phyloP scores from a whole-genome alignment of 495 filamentous ascomycete species.

The Xylaria cubensis region DNA sequence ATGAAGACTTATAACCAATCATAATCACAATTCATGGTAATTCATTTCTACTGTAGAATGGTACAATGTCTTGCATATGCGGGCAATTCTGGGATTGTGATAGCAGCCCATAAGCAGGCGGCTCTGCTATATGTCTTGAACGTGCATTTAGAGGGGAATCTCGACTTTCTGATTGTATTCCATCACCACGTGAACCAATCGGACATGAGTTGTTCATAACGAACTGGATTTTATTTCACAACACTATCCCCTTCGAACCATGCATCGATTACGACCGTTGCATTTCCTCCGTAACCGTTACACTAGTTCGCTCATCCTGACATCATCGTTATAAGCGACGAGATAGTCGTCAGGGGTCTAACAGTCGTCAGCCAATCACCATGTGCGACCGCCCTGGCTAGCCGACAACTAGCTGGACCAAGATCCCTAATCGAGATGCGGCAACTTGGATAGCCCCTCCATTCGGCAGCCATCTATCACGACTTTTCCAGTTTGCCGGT shows the following conservation, averaged over 20 bases:
- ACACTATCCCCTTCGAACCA: not conserved
- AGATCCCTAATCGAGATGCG: not conserved
- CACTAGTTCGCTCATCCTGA: slow-evolving; percentile 9
- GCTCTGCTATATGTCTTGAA: not conserved
- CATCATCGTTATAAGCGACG: not conserved
- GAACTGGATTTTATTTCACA: too few species aligned
- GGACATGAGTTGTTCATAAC: not conserved
- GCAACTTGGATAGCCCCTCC: not conserved
- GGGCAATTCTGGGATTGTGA: not conserved
- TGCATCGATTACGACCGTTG: not conserved
- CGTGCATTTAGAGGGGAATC: not conserved
- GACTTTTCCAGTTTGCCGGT: not conserved
- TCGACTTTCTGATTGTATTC: not conserved
- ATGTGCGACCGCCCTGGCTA: slow-evolving; percentile 13
- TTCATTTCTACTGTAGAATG: too few species aligned
- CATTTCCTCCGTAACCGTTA: not conserved
- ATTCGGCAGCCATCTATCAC: slow-evolving; percentile 8
- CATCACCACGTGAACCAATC: not conserved
- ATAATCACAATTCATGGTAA: not conserved
- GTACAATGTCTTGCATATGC: slow-evolving; percentile 12
- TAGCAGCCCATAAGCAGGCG: not conserved
- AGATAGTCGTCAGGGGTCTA: not conserved
- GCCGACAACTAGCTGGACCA: not conserved
- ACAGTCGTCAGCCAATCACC: not conserved
- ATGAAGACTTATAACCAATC: not conserved